Base-by-base conservation (phyloP, 1,139 yeast genomes). In the Kodamaea arcana region DNA sequence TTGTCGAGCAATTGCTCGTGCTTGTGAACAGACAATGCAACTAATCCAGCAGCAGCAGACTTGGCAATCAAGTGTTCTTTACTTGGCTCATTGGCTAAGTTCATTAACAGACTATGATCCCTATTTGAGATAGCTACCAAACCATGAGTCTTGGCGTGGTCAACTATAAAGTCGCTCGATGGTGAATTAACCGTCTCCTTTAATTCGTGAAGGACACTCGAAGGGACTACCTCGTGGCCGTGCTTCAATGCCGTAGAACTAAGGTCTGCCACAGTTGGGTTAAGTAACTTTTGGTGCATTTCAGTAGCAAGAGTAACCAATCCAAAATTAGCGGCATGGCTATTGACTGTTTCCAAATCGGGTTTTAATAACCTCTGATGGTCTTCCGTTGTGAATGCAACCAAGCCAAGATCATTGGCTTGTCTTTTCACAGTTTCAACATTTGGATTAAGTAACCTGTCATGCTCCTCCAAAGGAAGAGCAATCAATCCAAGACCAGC, bases 11-110 rank as follows among this genome's bases (percentile, higher is more conserved):
- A 26, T 16, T 45, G 42, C 6, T 41, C 43, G 22, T 45, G 46
- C 26, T 47, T 45, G 21, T 45, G 48, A 15, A 27, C 21, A 5
- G 47, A 44, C 20, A 45, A 27, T 6, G 47, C 56, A 11, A 51
- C 45, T 42, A 61, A 42, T 5, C 58, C 54, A 6, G 41, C 36
- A 2, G 40, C 37, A 2, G 43, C 39, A 28, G 75, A 77, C 31
- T 56, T 55, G 5, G 51, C 46, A 14, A 45, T 39, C 16, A 77
- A 40, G 33, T 62, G 62, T 2, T 62, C 68, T 14, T 58, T 37
- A 15, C 64, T 50, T 14, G 75, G 75, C 2, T 53, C 45, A 20
- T 55, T 46, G 3, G 65, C 60, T 28, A 51, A 51, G 9, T 36
- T 38, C 28, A 40, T 24, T 31, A 66, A 46, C 6, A 47, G 49